Evolutionary conservation across 352 stramenopile species (phyloP).

Genomic region (Phytopythium aichiense): DNA sequence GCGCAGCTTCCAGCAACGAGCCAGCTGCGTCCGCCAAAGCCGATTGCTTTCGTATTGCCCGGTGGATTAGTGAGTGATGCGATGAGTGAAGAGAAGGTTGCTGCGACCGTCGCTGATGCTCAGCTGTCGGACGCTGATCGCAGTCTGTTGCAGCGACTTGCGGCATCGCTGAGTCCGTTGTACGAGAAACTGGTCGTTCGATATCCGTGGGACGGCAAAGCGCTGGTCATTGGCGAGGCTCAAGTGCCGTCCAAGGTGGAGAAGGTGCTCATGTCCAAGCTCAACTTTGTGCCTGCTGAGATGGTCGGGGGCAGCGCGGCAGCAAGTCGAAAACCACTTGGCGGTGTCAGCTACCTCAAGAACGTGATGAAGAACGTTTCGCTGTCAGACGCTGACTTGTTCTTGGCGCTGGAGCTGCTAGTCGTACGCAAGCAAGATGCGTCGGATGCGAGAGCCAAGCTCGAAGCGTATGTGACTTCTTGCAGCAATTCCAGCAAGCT

Average conservation of each 20-base stretch:
- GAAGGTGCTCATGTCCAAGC: conserved; percentile 36
- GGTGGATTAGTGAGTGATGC: neutral
- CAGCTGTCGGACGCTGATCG: conserved; percentile 13
- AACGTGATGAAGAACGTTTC: conserved; percentile 36
- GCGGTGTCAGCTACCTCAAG: conserved; percentile 45
- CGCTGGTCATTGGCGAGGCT: conserved; percentile 24
- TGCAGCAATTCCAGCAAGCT: conserved; percentile 10
- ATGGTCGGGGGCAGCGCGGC: neutral
- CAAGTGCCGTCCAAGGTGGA: conserved; percentile 34
- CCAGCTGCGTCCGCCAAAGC: conserved; percentile 7
- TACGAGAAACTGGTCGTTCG: conserved; percentile 27
- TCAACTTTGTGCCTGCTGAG: conserved; percentile 21
- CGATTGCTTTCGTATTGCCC: neutral
- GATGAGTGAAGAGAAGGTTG: neutral
- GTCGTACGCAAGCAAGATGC: conserved; percentile 35
- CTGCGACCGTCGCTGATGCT: too few relatives aligned
- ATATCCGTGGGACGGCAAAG: conserved; percentile 46
- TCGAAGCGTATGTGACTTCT: conserved; percentile 37
- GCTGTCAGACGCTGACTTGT: conserved; percentile 44
- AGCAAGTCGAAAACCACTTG: conserved; percentile 34
- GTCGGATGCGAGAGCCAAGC: conserved; percentile 16
- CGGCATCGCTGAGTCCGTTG: conserved; percentile 19
- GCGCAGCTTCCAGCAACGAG: conserved; percentile 16
- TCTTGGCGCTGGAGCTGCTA: conserved; percentile 54
- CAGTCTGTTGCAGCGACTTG: conserved; percentile 19